Conservation (phyloP, 768 basidiomycete species). For the Boletus vinaceobasis region DNA sequence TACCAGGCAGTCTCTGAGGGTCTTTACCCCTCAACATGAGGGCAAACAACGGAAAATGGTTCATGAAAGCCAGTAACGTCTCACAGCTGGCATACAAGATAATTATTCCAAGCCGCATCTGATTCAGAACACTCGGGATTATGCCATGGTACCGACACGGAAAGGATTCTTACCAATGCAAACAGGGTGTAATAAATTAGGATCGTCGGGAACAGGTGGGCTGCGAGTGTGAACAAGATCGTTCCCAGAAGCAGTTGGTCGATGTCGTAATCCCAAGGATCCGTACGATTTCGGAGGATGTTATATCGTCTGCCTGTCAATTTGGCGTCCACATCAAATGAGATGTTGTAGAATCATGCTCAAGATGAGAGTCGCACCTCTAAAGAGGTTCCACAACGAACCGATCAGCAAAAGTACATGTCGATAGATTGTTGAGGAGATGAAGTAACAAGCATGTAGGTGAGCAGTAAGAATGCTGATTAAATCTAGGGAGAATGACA, state of each 20-base stretch:
- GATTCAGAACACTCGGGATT: background rate
- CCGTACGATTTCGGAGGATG: constrained; percentile 79
- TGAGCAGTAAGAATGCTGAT: constrained; percentile 68
- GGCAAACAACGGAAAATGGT: constrained; percentile 90
- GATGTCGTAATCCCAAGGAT: constrained; percentile 86
- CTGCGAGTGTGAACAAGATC: constrained; percentile 76
- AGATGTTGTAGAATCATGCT: background rate
- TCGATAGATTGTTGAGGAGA: constrained; percentile 59
- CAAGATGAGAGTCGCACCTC: constrained; percentile 49
- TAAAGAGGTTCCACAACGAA: constrained; percentile 85
- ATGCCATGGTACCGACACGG: background rate
- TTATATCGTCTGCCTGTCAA: constrained; percentile 82
- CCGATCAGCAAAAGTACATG: constrained; percentile 54
- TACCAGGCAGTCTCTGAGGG: constrained; percentile 78
- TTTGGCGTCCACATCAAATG: background rate
- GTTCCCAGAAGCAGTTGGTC: constrained; percentile 97
- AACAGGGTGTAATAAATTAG: constrained; percentile 84
- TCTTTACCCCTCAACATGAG: constrained; percentile 83
- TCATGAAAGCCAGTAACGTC: constrained; percentile 72
- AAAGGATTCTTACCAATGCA: constrained; percentile 44
- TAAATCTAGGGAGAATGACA: constrained; percentile 66
- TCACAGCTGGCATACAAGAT: constrained; percentile 60
- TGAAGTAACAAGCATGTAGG: constrained; percentile 63
- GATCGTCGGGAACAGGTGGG: constrained; percentile 83
- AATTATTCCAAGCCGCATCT: constrained; percentile 57